phyloP scores from a whole-genome alignment of 2,329 filamentous ascomycete species.

The Cadophora sp. region DNA sequence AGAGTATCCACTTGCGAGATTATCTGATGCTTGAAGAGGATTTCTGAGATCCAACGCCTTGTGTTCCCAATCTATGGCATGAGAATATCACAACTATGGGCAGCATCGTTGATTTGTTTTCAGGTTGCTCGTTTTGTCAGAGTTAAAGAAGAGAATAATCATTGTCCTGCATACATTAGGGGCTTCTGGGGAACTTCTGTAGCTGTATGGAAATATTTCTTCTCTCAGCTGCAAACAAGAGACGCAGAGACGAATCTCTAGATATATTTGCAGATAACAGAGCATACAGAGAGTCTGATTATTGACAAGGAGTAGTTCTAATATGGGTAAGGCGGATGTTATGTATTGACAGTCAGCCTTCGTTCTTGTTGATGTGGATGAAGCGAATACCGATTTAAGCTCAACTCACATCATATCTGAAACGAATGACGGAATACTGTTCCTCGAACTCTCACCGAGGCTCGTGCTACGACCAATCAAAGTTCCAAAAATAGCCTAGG shows the following conservation, averaged over 20 bases:
- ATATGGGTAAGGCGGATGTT: neutral
- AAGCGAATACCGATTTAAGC: neutral
- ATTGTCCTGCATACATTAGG: neutral
- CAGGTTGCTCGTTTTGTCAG: neutral
- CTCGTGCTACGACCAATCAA: neutral
- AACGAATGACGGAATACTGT: slow-evolving; percentile 15
- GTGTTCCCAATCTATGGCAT: neutral
- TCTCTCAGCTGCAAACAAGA: neutral
- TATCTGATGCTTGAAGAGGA: neutral
- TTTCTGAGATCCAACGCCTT: neutral
- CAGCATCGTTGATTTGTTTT: neutral
- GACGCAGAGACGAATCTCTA: neutral
- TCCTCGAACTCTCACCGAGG: slow-evolving; percentile 14
- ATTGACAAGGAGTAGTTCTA: neutral
- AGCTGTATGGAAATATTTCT: neutral
- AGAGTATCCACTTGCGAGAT: neutral
- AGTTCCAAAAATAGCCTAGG: slow-evolving; percentile 10
- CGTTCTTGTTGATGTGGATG: neutral
- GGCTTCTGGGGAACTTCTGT: neutral
- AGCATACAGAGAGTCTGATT: neutral
- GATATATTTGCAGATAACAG: neutral
- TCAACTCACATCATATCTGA: slow-evolving; percentile 4
- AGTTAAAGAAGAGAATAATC: neutral
- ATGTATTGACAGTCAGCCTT: neutral
- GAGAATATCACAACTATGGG: neutral